A percentile compares a stretch with the other conserved stretches of the same genome.
Evolutionary conservation across 139 green algal genomes (phyloP).

Genomic region (Ulvella scutata): DNA sequence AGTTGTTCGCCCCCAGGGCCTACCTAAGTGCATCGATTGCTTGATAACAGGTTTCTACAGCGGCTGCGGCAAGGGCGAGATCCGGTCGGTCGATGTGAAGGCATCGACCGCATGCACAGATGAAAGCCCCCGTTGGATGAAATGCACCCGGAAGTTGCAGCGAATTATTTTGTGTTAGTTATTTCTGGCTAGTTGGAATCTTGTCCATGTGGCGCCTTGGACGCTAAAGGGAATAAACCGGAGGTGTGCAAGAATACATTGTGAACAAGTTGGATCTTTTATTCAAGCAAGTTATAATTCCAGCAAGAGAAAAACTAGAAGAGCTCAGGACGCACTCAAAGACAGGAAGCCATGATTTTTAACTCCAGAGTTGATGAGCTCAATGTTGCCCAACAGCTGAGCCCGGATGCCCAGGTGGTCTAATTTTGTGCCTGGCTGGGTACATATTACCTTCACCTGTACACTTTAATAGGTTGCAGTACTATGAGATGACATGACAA

Average conservation of each 20-base stretch:
- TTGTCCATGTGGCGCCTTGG: too few relatives aligned
- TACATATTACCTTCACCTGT: constrained; percentile 38
- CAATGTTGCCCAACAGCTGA: constrained; percentile 92
- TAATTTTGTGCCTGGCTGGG: constrained; percentile 58
- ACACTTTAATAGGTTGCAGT: neutral
- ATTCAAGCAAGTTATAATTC: neutral
- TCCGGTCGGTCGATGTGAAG: too few relatives aligned
- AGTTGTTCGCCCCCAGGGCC: too few relatives aligned
- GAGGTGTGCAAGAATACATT: neutral
- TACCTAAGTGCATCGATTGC: too few relatives aligned
- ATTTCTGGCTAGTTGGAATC: too few relatives aligned
- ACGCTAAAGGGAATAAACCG: too few relatives aligned
- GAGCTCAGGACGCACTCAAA: constrained; percentile 27
- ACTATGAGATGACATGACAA: neutral
- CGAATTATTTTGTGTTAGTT: too few relatives aligned
- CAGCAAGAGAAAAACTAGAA: neutral
- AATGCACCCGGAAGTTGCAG: too few relatives aligned
- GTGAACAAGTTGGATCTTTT: neutral
- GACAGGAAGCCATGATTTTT: constrained; percentile 76
- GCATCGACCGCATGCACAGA: too few relatives aligned
- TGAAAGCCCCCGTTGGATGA: too few relatives aligned
- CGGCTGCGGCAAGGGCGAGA: too few relatives aligned
- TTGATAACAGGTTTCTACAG: too few relatives aligned
- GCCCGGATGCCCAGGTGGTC: constrained; percentile 91
- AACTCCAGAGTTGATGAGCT: constrained; percentile 75